Base-by-base conservation (phyloP, 352 stramenopile species). In the Phytophthora kernoviae region DNA sequence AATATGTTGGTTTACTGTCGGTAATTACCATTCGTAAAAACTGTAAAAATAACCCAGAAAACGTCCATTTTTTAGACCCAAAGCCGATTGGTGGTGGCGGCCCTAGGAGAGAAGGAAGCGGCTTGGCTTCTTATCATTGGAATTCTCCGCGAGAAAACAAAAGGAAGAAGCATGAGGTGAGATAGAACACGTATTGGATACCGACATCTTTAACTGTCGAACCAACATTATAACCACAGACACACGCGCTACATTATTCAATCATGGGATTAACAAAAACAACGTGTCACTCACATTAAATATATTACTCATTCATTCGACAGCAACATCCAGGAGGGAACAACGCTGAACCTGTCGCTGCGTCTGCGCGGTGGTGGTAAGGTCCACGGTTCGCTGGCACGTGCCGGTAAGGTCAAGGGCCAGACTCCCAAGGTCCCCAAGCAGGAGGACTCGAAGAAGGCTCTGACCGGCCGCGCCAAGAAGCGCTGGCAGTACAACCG, bases 401-500 rank as follows among this genome's bases (percentile, higher is more conserved):
- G 98, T 98, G 98, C 98, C 80, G 98, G 98, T 96, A 99, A 99
- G 90, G 97, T 99, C 43, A 99, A 99, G 90, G 96, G 97, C 74
- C 97, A 99, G 86, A 99, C 98, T 45, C 98, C 97, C 70, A 99
- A 99, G 94, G 97, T 99, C 40, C 93, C 98, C 77, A 98, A 97
- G 80, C 82, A 98, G 84, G 98, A 99, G 81, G 97, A 98, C 76
- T 98, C 77, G 68, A 96, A 99, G 93, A 99, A 99, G 84, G 77
- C 95, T 70, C 94, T 98, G 58, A 96, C 89, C 54, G 98, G 98
- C 74, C 96, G 98, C 58, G 97, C 97, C 49, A 99, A 99, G 94
- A 99, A 99, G 94, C 92, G 98, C 83, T 98, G 99, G 86, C 97
- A 99, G 87, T 99, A 99, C 97, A 99, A 99, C 87, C 94, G 98